Conservation (phyloP, 2,329 filamentous ascomycete species). For the Amesomyces nigricolor region DNA sequence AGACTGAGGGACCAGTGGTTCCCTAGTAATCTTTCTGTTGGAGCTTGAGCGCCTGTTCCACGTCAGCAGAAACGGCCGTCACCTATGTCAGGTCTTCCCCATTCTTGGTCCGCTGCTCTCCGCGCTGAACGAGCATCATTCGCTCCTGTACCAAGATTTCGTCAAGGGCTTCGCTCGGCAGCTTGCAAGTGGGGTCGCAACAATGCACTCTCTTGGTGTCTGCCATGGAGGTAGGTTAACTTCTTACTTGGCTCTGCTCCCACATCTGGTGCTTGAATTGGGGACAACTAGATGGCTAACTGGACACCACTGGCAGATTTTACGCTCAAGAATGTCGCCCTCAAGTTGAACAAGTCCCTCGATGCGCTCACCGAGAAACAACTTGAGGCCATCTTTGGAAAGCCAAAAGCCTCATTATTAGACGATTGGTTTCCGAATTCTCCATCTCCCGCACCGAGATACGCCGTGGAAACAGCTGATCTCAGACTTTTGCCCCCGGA, state of each 20-base stretch:
- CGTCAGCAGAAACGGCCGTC: neutral
- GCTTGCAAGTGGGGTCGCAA: neutral
- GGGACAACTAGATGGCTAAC: neutral
- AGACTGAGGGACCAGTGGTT: no score
- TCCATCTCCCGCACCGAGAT: neutral
- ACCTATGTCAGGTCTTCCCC: constrained; percentile 3
- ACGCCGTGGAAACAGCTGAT: neutral
- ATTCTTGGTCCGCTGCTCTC: neutral
- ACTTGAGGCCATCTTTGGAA: neutral
- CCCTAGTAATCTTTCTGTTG: neutral
- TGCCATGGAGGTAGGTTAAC: neutral
- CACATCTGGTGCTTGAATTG: neutral
- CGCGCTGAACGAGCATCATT: neutral
- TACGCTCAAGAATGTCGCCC: neutral
- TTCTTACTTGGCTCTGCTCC: no score
- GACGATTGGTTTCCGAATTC: neutral
- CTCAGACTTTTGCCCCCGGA: neutral
- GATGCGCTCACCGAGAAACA: neutral
- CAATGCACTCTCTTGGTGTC: constrained; percentile 4
- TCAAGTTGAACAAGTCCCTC: neutral
- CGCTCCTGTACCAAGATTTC: neutral
- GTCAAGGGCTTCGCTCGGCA: neutral
- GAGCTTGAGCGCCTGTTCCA: constrained; percentile 5
- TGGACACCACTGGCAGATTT: neutral
- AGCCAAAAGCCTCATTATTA: neutral